Base-by-base conservation (phyloP, 768 basidiomycete species). In the Lactifluus volemus region DNA sequence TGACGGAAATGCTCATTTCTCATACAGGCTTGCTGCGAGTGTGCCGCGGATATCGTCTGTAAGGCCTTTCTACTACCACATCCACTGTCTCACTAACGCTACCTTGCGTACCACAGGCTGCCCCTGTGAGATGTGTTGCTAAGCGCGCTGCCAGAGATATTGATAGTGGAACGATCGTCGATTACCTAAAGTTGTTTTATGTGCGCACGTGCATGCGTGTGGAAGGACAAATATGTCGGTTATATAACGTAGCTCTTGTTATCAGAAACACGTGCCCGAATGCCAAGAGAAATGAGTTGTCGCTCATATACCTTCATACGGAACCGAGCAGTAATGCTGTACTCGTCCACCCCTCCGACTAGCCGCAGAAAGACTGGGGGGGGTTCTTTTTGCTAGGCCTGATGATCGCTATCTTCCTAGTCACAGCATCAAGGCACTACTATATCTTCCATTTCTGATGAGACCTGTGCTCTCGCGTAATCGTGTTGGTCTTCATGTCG, bases 41-140 rank as follows among this genome's bases (percentile, higher is more conserved):
- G 85, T 68, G 65, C 72, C 56, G 87, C 75, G 17, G 86, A 88
- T 67, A 88, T 89, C 66, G 65, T 89, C 48, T 89, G 87, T 88
- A 69, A 70, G 87, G 21, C 10, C n/a, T 29, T 42, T 12, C 69
- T 21, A 45, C 39, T 15, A 54, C 19, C 29, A 5, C 19, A 34
- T n/a, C 12, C 29, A 47, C 4, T 1, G 36, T 10, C 14, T 44
- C 58, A 19, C 63, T 70, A 48, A 65, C 8, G 8, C 15, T 3
- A 32, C 32, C 30, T 48, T 11, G 5, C 34, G 12, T 49, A 5
- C 32, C 48, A 29, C 25, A 88, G 86, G 86, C 73, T 89, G 86
- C 78, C 87, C 87, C 9, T 89, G 87, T 76, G 87, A 89, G 75
- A 81, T 88, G 81, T 84, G 82, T 70, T 88, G 48, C 38, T 58